Evolutionary conservation across 2,329 filamentous ascomycete genomes (phyloP).

Genomic region (Domatiomyces catenatus): DNA sequence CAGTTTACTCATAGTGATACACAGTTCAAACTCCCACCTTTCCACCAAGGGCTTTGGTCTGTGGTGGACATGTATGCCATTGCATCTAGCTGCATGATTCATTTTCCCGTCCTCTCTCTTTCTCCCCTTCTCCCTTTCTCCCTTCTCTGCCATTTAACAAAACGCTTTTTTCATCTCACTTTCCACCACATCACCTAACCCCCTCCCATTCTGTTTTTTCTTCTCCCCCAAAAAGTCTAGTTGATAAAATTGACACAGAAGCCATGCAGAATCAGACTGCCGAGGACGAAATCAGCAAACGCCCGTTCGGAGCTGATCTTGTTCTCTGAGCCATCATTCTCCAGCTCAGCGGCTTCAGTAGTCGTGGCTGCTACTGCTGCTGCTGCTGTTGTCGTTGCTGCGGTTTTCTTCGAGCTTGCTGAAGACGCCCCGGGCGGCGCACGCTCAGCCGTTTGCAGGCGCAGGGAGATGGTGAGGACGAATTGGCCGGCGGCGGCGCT

Average conservation of each 20-base stretch:
- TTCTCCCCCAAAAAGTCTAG: slow-evolving; percentile 27
- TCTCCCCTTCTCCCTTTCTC: not conserved
- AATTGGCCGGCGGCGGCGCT: slow-evolving; percentile 91
- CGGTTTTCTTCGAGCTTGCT: slow-evolving; percentile 53
- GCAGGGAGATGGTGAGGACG: slow-evolving; percentile 75
- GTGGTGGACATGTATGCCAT: too few relatives aligned
- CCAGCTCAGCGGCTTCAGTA: too few relatives aligned
- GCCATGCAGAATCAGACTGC: slow-evolving; percentile 90
- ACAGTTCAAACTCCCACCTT: too few relatives aligned
- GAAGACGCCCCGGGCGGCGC: slow-evolving; percentile 13
- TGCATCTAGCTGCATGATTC: too few relatives aligned
- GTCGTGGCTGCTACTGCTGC: too few relatives aligned
- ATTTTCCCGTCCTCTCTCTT: not conserved
- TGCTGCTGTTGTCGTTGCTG: slow-evolving; percentile 17
- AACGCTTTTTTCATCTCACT: not conserved
- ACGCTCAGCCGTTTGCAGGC: slow-evolving; percentile 67
- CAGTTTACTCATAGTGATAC: too few relatives aligned
- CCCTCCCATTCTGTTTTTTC: not conserved
- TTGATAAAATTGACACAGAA: slow-evolving; percentile 99
- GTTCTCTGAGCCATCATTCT: slow-evolving; percentile 15
- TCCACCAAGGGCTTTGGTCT: too few relatives aligned
- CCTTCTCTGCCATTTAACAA: not conserved
- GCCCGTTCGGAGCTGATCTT: slow-evolving; percentile 47
- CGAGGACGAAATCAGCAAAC: slow-evolving; percentile 91
- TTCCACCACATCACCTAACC: not conserved